These are phyloP conservation scores for Neurospora tetrasperma DNA, from an alignment of 495 filamentous ascomycete species.

Conservation along the genomic window DNA sequence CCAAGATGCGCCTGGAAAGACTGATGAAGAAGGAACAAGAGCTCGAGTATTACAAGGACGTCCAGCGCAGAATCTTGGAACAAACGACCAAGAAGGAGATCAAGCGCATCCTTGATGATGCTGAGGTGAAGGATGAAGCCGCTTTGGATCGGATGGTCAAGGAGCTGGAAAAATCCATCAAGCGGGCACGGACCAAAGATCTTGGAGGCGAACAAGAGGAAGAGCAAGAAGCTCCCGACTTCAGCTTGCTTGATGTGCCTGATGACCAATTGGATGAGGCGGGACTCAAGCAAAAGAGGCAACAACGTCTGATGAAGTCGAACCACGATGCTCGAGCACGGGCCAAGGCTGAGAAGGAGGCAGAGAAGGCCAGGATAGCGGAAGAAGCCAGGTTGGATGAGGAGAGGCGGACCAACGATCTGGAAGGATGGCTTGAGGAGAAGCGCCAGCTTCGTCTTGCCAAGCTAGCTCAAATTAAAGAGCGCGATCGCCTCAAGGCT, in stretches of 20 bases:
- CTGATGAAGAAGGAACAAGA: slow-evolving; percentile 93
- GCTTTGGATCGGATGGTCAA: slow-evolving; percentile 69
- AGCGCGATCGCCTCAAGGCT: slow-evolving; percentile 80
- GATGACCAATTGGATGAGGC: slow-evolving; percentile 93
- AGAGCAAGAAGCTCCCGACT: slow-evolving; percentile 64
- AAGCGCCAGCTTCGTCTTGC: slow-evolving; percentile 62
- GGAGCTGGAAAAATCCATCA: slow-evolving; percentile 81
- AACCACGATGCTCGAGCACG: slow-evolving; percentile 86
- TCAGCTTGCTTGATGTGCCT: slow-evolving; percentile 77
- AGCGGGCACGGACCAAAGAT: slow-evolving; percentile 82
- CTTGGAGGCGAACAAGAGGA: slow-evolving; percentile 76
- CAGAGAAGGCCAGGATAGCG: slow-evolving; percentile 69
- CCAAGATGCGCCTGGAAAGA: slow-evolving; percentile 91
- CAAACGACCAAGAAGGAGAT: slow-evolving; percentile 74
- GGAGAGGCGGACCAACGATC: slow-evolving; percentile 71
- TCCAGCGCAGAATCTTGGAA: slow-evolving; percentile 53
- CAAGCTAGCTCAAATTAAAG: slow-evolving; percentile 77
- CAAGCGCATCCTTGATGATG: slow-evolving; percentile 72
- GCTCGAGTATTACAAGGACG: slow-evolving; percentile 80
- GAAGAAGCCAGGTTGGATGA: slow-evolving; percentile 75
- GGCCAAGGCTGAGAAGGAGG: slow-evolving; percentile 90
- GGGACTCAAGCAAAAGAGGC: slow-evolving; percentile 75
- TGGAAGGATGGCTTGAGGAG: slow-evolving; percentile 79
- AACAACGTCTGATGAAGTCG: slow-evolving; percentile 84
- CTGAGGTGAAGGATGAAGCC: slow-evolving; percentile 83